Conservation (phyloP, 192 early-diverging fungal genomes). For the Gamsiella multidivaricata region DNA sequence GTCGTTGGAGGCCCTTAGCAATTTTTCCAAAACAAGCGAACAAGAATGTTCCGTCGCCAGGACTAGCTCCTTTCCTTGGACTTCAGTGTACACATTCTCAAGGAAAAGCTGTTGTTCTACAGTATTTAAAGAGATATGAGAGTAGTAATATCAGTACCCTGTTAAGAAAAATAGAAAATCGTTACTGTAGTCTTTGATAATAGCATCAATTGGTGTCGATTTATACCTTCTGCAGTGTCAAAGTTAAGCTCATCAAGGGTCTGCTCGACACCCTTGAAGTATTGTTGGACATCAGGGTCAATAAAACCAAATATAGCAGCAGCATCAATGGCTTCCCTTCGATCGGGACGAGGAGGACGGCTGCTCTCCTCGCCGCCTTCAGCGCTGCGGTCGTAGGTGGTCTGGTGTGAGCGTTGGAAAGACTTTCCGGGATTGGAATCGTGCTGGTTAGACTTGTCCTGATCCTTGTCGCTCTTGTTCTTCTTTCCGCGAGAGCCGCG, state of each 20-base stretch:
- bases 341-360: conserved; percentile 29
- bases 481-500: conserved; percentile 54
- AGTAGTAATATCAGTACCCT: background rate
- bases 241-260: conserved; percentile 69
- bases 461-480: conserved; percentile 32
- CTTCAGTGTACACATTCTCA: conserved; percentile 79
- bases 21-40: conserved; percentile 84
- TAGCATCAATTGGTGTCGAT: background rate
- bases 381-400: conserved; percentile 39
- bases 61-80: conserved; percentile 78
- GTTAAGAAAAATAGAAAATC: background rate
- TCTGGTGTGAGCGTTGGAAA: conserved; percentile 44
- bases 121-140: too few relatives aligned
- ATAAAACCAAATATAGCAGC: conserved; percentile 63
- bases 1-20: conserved; percentile 75
- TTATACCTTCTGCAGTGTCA: conserved; percentile 66
- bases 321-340: conserved; percentile 35
- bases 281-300: conserved; percentile 63
- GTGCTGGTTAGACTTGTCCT: background rate
- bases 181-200: too few relatives aligned
- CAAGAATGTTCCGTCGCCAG: conserved; percentile 81
- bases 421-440: conserved; percentile 39
- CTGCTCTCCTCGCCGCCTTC: conserved; percentile 23
- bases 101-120: conserved; percentile 76
- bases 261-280: conserved; percentile 70